Conservation (phyloP, 2,329 filamentous ascomycete genomes). For the Cordyceps tenuipes region DNA sequence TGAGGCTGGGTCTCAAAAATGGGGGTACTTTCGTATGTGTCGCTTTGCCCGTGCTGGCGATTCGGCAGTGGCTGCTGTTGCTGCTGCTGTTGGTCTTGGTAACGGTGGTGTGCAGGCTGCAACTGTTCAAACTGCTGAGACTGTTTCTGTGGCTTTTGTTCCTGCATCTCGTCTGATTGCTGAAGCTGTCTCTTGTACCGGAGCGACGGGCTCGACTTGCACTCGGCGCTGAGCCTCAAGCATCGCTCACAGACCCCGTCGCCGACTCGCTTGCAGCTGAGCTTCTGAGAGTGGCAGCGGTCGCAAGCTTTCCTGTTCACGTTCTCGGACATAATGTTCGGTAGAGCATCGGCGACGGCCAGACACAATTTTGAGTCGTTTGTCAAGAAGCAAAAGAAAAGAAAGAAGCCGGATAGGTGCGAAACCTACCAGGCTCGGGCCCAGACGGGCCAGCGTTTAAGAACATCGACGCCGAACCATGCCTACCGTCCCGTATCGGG, state of each 20-base stretch:
- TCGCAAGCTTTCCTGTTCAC: constrained; percentile 37
- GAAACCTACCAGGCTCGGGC: not conserved
- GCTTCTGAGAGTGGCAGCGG: constrained; percentile 38
- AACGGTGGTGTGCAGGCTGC: constrained; percentile 10
- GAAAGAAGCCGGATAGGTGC: not conserved
- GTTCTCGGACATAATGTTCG: constrained; percentile 28
- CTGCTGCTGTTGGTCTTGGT: constrained; percentile 11
- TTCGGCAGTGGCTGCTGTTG: constrained; percentile 7
- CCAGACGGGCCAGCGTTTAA: constrained; percentile 7
- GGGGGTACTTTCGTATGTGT: not conserved
- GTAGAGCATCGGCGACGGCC: not conserved
- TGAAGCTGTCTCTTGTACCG: constrained; percentile 27
- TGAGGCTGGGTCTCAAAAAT: not conserved
- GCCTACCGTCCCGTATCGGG: not conserved
- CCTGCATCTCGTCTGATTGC: constrained; percentile 11
- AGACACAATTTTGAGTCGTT: not conserved
- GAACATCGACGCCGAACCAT: constrained; percentile 9
- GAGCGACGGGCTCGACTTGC: constrained; percentile 36
- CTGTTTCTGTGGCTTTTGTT: not conserved
- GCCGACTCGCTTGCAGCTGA: constrained; percentile 35
- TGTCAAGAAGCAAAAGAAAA: not conserved
- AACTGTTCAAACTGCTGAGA: constrained; percentile 16
- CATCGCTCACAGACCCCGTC: constrained; percentile 36
- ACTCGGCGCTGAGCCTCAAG: constrained; percentile 31
- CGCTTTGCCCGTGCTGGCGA: not conserved